Evolutionary conservation across 345 rosid species (phyloP), one percentile per base, ranked within the genome.

Genomic region (Hibiscus mutabilis): DNA sequence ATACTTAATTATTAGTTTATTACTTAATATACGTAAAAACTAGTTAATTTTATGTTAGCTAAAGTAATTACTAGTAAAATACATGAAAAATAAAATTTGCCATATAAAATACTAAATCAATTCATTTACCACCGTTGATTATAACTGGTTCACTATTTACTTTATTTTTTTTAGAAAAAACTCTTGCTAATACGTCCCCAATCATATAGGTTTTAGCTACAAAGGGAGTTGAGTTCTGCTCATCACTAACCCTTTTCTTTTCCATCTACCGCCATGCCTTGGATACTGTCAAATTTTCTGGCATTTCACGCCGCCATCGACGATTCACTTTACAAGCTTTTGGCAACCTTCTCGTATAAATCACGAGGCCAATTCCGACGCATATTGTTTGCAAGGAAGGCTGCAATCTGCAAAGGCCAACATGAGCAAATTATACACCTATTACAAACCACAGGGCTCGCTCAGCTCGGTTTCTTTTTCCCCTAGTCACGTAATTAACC

Each of bases 311-410:
- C 46, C 1, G 19, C 7, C 19, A 7, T 18, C 5, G 10, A 0
- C 9, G 52, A 19, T 75, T 52, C 61, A 55, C 58, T 76, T 89
- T 89, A 94, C 80, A 94, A 84, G 87, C 89, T 84, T 75, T 83
- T 80, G 44, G 91, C 89, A 66, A 88, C 93, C 85, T 84, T 94
- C 59, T 90, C 93, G 8, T 84, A 94, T 75, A 94, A 75, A 69
- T 92, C 97, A 13, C 87, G 93, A 40, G 98, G 98, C 96, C 97
- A 94, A 76, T 90, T 92, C 81, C 83, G 76, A 77, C 80, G 88
- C 71, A 83, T 83, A 79, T 94, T 94, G 79, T 85, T 90, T 25
- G 97, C 98, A 53, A 94, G 88, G 77, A 94, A 88, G 70, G 83
- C 87, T 24, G 96, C 87, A 74, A 92, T 88, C 98, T 94, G 93